A percentile compares a stretch with the other conserved stretches of the same genome.
phyloP scores from a whole-genome alignment of 306 rosid species.

The Sindora glabra region DNA sequence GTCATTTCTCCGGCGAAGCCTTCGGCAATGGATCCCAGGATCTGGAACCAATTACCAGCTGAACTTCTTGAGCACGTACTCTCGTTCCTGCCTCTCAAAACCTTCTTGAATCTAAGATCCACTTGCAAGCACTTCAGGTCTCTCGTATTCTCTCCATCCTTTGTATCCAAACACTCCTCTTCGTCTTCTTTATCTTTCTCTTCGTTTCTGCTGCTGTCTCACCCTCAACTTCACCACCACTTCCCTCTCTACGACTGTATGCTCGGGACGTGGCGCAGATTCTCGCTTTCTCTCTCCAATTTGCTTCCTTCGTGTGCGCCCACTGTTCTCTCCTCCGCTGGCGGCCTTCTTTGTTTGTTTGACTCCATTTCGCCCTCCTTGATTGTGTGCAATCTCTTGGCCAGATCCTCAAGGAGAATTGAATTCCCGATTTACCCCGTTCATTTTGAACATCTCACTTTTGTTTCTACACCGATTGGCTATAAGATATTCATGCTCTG shows the following conservation, averaged over 20 bases:
- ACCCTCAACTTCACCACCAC: constrained; percentile 56
- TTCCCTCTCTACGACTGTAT: constrained; percentile 62
- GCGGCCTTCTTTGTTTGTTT: constrained; percentile 68
- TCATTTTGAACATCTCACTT: constrained; percentile 44
- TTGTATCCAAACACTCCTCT: constrained; percentile 53
- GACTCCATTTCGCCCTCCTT: constrained; percentile 42
- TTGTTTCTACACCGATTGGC: constrained; percentile 51
- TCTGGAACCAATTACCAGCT: constrained; percentile 70
- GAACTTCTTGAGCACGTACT: constrained; percentile 68
- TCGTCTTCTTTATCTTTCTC: constrained; percentile 45
- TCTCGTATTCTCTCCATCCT: constrained; percentile 59
- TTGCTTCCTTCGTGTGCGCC: constrained; percentile 24
- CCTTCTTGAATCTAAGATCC: constrained; percentile 54
- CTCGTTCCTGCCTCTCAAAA: constrained; percentile 61
- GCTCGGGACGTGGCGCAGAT: constrained; percentile 52
- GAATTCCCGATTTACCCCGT: constrained; percentile 46
- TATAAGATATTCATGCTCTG: constrained; percentile 43
- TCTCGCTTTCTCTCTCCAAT: constrained; percentile 37
- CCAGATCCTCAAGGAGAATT: constrained; percentile 47
- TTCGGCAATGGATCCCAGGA: constrained; percentile 55
- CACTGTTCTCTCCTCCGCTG: constrained; percentile 42
- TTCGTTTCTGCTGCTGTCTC: constrained; percentile 69
- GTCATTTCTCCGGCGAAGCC: background rate
- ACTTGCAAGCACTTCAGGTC: constrained; percentile 73
- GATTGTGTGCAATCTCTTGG: constrained; percentile 52